Conservation (phyloP, 495 filamentous ascomycete genomes). For the Penicillium bovifimosum region DNA sequence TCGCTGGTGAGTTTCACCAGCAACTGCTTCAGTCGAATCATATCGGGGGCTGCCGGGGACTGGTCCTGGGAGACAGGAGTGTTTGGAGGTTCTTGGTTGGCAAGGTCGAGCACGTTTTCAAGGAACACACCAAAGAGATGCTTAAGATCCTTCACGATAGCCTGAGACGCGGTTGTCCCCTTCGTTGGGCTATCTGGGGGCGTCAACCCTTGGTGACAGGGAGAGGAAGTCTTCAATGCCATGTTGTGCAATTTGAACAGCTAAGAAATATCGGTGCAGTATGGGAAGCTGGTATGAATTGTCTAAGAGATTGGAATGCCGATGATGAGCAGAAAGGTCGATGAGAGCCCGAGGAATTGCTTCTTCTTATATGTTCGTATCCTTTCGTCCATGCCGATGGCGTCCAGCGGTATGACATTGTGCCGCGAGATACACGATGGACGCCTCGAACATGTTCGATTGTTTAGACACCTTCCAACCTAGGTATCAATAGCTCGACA, state of each 20-base stretch:
- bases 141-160: not conserved
- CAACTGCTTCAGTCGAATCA: conserved; percentile 12
- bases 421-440: too few species aligned
- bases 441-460: too few species aligned
- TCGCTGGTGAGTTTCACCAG: conserved; percentile 5
- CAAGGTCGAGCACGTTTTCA: conserved; percentile 11
- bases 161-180: not conserved
- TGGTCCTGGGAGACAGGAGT: conserved; percentile 9
- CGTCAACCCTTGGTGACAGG: conserved; percentile 7
- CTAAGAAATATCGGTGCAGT: not conserved
- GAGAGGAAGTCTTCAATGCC: not conserved
- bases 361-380: conserved; percentile 2
- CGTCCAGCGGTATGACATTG: too few species aligned
- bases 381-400: too few species aligned
- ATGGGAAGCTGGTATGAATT: conserved; percentile 5
- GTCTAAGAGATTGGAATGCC: conserved; percentile 4
- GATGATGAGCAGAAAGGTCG: conserved; percentile 5
- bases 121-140: conserved; percentile 8
- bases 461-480: too few species aligned
- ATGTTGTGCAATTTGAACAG: conserved; percentile 7
- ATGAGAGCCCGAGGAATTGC: conserved; percentile 7
- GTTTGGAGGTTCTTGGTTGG: conserved; percentile 15
- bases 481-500: too few species aligned
- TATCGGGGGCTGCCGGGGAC: conserved; percentile 6
- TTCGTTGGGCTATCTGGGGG: conserved; percentile 5